These are phyloP conservation scores for Agarophyton chilense DNA, from an alignment of 23 red algal species.

Conservation along the genomic window DNA sequence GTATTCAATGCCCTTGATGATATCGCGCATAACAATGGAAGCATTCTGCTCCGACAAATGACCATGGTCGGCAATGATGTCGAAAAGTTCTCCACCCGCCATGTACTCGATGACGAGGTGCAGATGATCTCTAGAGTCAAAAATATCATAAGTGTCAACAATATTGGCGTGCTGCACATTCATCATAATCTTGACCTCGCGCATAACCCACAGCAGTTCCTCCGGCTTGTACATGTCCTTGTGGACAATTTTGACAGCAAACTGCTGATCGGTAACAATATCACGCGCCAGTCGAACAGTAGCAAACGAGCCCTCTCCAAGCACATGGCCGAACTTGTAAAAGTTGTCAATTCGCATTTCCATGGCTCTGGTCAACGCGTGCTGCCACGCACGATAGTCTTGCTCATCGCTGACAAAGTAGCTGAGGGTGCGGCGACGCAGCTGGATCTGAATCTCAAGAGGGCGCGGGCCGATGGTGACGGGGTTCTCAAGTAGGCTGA, in stretches of 20 bases:
- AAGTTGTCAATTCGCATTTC: slow-evolving; percentile 64
- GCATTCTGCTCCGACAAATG: slow-evolving; percentile 59
- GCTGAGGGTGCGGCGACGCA: slow-evolving; percentile 64
- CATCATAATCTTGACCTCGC: slow-evolving; percentile 71
- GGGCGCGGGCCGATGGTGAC: slow-evolving; percentile 71
- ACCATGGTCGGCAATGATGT: slow-evolving; percentile 82
- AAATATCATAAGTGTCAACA: slow-evolving; percentile 90
- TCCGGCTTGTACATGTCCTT: slow-evolving; percentile 64
- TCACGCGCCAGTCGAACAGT: slow-evolving; percentile 68
- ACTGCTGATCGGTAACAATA: slow-evolving; percentile 62
- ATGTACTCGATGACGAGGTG: slow-evolving; percentile 93
- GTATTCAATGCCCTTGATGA: slow-evolving; percentile 84
- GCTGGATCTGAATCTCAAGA: slow-evolving; percentile 73
- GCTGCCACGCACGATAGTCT: slow-evolving; percentile 68
- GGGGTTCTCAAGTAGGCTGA: slow-evolving; percentile 73
- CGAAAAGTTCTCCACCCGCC: slow-evolving; percentile 93
- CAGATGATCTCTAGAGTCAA: slow-evolving; percentile 69
- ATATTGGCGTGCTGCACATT: slow-evolving; percentile 78
- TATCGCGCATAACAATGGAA: slow-evolving; percentile 82
- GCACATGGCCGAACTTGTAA: slow-evolving; percentile 75
- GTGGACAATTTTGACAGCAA: slow-evolving; percentile 86
- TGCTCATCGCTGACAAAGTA: slow-evolving; percentile 75
- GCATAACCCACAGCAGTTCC: slow-evolving; percentile 65
- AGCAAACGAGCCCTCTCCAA: slow-evolving; percentile 85
- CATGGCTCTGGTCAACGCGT: slow-evolving; percentile 70